Conservation (phyloP, 2,329 filamentous ascomycete species). For the Pyrenophora tritici-repentis region DNA sequence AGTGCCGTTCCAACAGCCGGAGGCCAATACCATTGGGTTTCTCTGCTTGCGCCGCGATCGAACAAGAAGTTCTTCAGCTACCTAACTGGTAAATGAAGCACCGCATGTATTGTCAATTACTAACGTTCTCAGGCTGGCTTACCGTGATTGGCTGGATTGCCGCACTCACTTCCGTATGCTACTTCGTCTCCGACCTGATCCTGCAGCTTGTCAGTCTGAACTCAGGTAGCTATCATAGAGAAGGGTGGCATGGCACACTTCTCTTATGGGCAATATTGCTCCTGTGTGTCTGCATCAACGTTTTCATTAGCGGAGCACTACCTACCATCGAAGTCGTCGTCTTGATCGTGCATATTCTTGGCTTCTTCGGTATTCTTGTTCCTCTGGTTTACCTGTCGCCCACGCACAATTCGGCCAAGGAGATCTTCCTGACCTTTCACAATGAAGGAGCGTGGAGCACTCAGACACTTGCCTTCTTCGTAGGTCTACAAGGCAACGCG, state of each 20-base stretch:
- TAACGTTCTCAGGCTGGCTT: slow-evolving; percentile 48
- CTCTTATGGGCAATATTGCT: slow-evolving; percentile 53
- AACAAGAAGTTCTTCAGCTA: slow-evolving; percentile 54
- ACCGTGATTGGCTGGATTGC: slow-evolving; percentile 53
- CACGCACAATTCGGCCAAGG: slow-evolving; percentile 44
- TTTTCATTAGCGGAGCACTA: slow-evolving; percentile 53
- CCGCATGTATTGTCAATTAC: not conserved
- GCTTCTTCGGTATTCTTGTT: slow-evolving; percentile 59
- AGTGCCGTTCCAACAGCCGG: slow-evolving; percentile 47
- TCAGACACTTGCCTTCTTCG: slow-evolving; percentile 52
- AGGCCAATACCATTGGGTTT: slow-evolving; percentile 51
- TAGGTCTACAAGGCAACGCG: slow-evolving; percentile 50
- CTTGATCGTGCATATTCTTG: slow-evolving; percentile 57
- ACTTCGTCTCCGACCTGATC: slow-evolving; percentile 42
- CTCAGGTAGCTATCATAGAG: slow-evolving; percentile 40
- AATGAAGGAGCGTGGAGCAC: slow-evolving; percentile 54
- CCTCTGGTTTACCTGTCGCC: slow-evolving; percentile 45
- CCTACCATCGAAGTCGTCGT: slow-evolving; percentile 57
- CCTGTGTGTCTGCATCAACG: slow-evolving; percentile 53
- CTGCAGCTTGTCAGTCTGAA: slow-evolving; percentile 48
- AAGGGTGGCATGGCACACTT: slow-evolving; percentile 58
- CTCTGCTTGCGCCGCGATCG: slow-evolving; percentile 49
- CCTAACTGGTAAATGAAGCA: slow-evolving; percentile 40
- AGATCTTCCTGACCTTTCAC: slow-evolving; percentile 54
- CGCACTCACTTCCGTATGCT: slow-evolving; percentile 44